Conservation (phyloP, 768 basidiomycete genomes). For the Astraeus odoratus region DNA sequence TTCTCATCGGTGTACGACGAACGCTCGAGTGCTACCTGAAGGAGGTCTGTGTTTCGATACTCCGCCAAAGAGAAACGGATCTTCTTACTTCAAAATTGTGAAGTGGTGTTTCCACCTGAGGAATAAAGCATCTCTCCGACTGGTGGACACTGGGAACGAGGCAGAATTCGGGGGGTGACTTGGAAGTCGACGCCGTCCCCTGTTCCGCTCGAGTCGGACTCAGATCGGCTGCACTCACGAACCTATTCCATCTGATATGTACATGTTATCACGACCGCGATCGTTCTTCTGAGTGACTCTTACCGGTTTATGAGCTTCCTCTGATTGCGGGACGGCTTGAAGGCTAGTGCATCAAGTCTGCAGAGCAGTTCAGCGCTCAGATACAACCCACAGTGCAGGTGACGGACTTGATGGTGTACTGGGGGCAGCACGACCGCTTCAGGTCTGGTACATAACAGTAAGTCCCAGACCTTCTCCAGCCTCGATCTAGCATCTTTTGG, state of each 20-base stretch:
- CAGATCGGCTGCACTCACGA: slow-evolving; percentile 35
- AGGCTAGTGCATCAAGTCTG: slow-evolving; percentile 61
- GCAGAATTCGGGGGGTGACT: slow-evolving; percentile 26
- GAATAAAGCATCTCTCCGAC: slow-evolving; percentile 38
- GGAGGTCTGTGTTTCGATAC: neutral
- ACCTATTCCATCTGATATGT: slow-evolving; percentile 61
- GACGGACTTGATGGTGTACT: slow-evolving; percentile 84
- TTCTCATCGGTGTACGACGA: slow-evolving; percentile 77
- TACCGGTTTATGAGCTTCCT: slow-evolving; percentile 70
- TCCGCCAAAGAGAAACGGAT: neutral
- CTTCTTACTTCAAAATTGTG: slow-evolving; percentile 61
- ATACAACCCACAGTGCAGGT: slow-evolving; percentile 3
- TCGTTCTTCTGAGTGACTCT: neutral
- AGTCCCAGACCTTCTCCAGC: slow-evolving; percentile 77
- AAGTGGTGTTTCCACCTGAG: slow-evolving; percentile 21
- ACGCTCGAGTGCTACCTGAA: slow-evolving; percentile 67
- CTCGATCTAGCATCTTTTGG: slow-evolving; percentile 76
- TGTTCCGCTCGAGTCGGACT: slow-evolving; percentile 6
- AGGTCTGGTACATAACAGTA: slow-evolving; percentile 90
- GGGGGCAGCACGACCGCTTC: slow-evolving; percentile 79
- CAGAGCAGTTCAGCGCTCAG: slow-evolving; percentile 13
- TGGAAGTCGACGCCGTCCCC: slow-evolving; percentile 6
- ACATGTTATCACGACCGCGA: neutral
- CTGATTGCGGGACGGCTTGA: slow-evolving; percentile 68
- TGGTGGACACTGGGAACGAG: slow-evolving; percentile 47